Evolutionary conservation across 2,329 filamentous ascomycete species (phyloP), one percentile per base, ranked within the genome.

Genomic region (Fusarium sp.): DNA sequence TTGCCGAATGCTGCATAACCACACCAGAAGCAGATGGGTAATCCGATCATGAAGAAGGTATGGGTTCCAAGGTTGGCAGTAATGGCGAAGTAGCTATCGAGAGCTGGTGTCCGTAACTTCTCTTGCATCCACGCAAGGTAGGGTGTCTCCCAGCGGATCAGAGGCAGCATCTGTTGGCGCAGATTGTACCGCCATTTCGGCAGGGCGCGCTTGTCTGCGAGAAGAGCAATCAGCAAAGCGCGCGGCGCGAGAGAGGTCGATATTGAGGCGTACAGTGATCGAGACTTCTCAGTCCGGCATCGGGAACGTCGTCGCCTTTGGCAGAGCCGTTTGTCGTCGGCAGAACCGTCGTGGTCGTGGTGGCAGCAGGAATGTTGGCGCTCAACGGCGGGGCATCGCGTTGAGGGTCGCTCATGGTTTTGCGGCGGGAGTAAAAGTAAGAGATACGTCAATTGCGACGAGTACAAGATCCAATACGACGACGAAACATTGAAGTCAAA

Each of bases 21-120:
- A 79, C 94, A 97, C 96, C 96, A 99, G 85, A 98, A 98, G 76
- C 97, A 89, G 74, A 98, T 94, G 10, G 96, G 96, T 79, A 99
- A 85, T 66, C 94, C 93, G 75, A 97, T 89, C 95, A 98, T 98
- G 87, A 98, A 99, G 86, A 98, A 98, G 1, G 96, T 99, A 83
- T 99, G 96, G 2, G 96, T 99, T 74, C 96, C 94, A 62, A 98
- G 89, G 82, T 98, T 99, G 72, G 96, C 96, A 2, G 95, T 97
- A 74, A 97, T 94, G 57, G 96, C 96, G 83, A 99, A 99, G 86
- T 98, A 99, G 71, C 94, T 94, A 83, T 99, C 96, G 78, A 98
- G 91, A 13, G 93, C 89, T 2, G 94, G 94, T 25, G 94, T 92
- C 79, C 96, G 93, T 81, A 96, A 83, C 80, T 87, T 90, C 75